Base-by-base conservation (phyloP, 2,329 filamentous ascomycete species). In the Talaromyces amestolkiae region DNA sequence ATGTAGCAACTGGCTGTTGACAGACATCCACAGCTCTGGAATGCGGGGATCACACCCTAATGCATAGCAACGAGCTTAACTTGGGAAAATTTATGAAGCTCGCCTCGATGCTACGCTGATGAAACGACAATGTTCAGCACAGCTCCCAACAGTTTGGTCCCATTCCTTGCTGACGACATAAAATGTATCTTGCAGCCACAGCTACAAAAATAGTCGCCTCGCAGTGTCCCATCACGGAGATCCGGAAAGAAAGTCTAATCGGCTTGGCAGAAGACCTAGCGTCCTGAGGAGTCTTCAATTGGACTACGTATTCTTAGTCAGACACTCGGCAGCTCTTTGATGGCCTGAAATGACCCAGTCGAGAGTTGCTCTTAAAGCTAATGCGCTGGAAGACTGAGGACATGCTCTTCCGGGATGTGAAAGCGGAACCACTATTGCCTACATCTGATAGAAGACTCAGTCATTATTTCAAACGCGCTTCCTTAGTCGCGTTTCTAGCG, bases 1-100 rank as follows among this genome's bases (percentile, higher is more conserved):
- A 22, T 56, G 53, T 56, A 56, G 31, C n/a, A 22, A 56, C 53
- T 56, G 19, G 33, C 33, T 56, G 11, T 33, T 19, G 62, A 64
- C n/a, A 33, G 35, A 64, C 43, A 61, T n/a, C 54, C 49, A 58
- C 65, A 61, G 56, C 53, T n/a, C 39, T 66, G 65, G 65, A 66
- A 66, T 66, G 65, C 56, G 65, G 61, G 61, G 65, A 64, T 66
- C 65, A 58, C 49, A 66, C 65, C 65, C 61, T 54, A 58, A 59
- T 66, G 65, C 65, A 64, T 64, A 66, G 65, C 65, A 66, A 66
- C 65, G 61, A 58, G 43, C 19, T 63, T 39, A 39, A 37, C 19
- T 53, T 15, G 9, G 53, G 31, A 58, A n/a, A 56, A 37, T 17
- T 11, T 5, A 17, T 49, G n/a, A 61, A 60, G 65, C 65, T 58